These are phyloP conservation scores for Saussurea involucrata DNA, from an alignment of 129 eudicot genomes.

Conservation along the genomic window DNA sequence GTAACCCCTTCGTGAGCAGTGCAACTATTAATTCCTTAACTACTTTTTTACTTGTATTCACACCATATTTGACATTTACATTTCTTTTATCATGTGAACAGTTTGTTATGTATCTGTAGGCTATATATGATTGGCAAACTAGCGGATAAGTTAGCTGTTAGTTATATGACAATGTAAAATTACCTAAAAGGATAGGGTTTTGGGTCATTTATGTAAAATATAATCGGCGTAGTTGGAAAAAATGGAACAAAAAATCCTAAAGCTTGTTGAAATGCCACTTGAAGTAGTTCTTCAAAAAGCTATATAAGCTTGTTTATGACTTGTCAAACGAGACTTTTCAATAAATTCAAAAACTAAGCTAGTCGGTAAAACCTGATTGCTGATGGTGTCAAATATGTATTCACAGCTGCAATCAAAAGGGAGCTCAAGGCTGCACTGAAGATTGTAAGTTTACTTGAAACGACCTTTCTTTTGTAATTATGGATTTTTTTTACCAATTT, in stretches of 20 bases:
- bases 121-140: background rate
- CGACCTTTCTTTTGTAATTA: background rate
- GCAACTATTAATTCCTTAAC: background rate
- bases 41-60: background rate
- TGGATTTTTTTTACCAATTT: background rate
- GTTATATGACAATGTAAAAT: background rate
- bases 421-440: slow-evolving; percentile 62
- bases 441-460: slow-evolving; percentile 36
- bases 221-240: background rate
- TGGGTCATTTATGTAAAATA: background rate
- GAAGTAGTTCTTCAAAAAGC: background rate
- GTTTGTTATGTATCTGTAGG: background rate
- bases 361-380: background rate
- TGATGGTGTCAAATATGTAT: slow-evolving; percentile 16
- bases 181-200: background rate
- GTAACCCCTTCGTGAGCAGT: background rate
- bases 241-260: background rate
- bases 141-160: background rate
- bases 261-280: background rate
- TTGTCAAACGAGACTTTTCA: background rate
- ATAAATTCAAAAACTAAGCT: background rate
- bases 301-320: background rate
- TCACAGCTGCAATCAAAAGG: slow-evolving; percentile 69
- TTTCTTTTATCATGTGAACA: background rate
- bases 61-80: background rate